These are phyloP conservation scores for Fusarium staphyleae DNA, from an alignment of 2,329 filamentous ascomycete genomes.

Conservation along the genomic window DNA sequence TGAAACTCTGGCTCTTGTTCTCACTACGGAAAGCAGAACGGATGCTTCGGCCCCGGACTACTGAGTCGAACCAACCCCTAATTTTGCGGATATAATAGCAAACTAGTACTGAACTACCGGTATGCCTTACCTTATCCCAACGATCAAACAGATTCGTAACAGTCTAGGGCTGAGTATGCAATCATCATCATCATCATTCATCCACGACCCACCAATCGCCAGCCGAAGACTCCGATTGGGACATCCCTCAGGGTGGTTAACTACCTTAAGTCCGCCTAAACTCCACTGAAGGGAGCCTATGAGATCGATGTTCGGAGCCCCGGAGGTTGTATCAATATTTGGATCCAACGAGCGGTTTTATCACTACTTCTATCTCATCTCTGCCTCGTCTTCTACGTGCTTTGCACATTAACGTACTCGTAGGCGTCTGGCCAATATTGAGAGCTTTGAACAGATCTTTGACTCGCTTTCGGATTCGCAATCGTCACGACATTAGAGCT, in stretches of 20 bases:
- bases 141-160: too few relatives aligned
- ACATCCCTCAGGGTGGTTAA: neutral
- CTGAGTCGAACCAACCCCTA: too few relatives aligned
- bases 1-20: too few relatives aligned
- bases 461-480: neutral
- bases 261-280: conserved; percentile 35
- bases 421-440: too few relatives aligned
- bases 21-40: too few relatives aligned
- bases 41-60: too few relatives aligned
- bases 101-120: too few relatives aligned
- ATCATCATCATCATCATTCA: neutral
- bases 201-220: conserved; percentile 13
- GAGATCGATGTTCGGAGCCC: conserved; percentile 25
- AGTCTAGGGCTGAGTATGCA: neutral
- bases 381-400: neutral
- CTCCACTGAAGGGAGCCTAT: conserved; percentile 21
- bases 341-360: conserved; percentile 21
- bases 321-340: conserved; percentile 7
- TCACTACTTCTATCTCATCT: too few relatives aligned
- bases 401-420: too few relatives aligned
- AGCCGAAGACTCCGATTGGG: conserved; percentile 26
- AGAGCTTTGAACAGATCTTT: too few relatives aligned
- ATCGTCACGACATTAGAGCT: neutral
- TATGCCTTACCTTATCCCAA: too few relatives aligned
- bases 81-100: too few relatives aligned